Evolutionary conservation across 2,329 filamentous ascomycete genomes (phyloP).

Genomic region (Clonostachys sp.): DNA sequence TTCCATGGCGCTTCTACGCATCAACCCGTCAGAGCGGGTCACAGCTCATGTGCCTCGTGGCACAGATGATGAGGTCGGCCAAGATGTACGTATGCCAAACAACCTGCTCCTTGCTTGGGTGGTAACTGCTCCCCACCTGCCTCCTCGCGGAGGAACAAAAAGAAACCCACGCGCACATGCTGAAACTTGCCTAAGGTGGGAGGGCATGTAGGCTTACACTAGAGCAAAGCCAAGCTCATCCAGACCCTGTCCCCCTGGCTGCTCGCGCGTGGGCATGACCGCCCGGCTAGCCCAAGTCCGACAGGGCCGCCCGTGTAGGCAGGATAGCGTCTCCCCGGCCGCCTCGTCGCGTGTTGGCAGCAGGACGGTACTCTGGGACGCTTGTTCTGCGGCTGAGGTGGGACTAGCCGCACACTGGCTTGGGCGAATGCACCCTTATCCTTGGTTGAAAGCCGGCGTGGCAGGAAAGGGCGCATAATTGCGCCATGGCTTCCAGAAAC

Average conservation of each 20-base stretch:
- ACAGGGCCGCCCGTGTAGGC: background rate
- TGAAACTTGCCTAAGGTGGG: too few species aligned
- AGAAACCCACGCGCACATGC: too few species aligned
- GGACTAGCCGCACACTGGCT: background rate
- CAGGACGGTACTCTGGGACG: background rate
- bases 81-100: too few species aligned
- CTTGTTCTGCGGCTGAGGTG: conserved; percentile 3
- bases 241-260: background rate
- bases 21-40: too few species aligned
- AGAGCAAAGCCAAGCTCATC: background rate
- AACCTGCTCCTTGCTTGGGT: too few species aligned
- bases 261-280: background rate
- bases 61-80: too few species aligned
- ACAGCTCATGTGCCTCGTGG: too few species aligned
- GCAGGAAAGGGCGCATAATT: conserved; percentile 3
- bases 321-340: too few species aligned
- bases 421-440: background rate
- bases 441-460: background rate
- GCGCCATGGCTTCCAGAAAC: conserved; percentile 1
- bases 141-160: too few species aligned
- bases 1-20: too few species aligned
- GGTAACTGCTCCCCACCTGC: too few species aligned
- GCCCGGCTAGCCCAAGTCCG: background rate
- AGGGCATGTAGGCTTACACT: background rate
- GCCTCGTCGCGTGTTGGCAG: background rate